Evolutionary conservation across 441 rosid species (phyloP), one percentile per base, ranked within the genome.

Genomic region (Jatropha podagrica): DNA sequence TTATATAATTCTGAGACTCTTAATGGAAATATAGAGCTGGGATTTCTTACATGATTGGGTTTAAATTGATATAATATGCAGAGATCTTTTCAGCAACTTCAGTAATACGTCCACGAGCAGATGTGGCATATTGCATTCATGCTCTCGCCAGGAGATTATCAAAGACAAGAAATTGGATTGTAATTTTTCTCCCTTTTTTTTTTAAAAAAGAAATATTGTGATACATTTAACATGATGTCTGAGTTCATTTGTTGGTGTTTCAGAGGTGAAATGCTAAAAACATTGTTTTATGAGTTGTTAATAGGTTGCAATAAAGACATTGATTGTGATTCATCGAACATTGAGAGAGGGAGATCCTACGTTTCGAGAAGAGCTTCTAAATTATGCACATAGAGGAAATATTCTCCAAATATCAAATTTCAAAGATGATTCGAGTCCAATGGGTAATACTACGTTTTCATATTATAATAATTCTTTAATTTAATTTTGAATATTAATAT

Each of bases 261-360:
- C 32, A 32, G 2, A 32, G 32, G 32, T 32, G 32, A 32, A 32
- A 1, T 32, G 32, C 2, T 32, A 32, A 32, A 32, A 32, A 32
- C 32, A 32, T 32, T 32, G 1, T 32, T 32, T 51, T 51, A 51
- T 11, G 12, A 51, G 0, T 20, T 23, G 7, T 63, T 60, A 23
- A 17, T 83, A 92, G 97, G 97, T 92, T 69, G 97, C 97, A 13
- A 72, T 89, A 60, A 92, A 92, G 84, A 84, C 87, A 46, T 79
- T 92, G 79, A 89, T 90, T 77, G 97, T 92, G 17, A 89, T 92
- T 68, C 97, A 92, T 70, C 81, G 97, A 83, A 87, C 97, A 54
- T 75, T 92, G 72, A 86, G 97, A 82, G 97, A 92, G 78, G 93
- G 95, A 56, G 97, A 92, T 82, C 95, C 95, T 41, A 88, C 91